Percentiles rank a stretch among this genome's conserved stretches.
Conservation (phyloP, 176 grass and related monocot species). For the Avena eriantha region DNA sequence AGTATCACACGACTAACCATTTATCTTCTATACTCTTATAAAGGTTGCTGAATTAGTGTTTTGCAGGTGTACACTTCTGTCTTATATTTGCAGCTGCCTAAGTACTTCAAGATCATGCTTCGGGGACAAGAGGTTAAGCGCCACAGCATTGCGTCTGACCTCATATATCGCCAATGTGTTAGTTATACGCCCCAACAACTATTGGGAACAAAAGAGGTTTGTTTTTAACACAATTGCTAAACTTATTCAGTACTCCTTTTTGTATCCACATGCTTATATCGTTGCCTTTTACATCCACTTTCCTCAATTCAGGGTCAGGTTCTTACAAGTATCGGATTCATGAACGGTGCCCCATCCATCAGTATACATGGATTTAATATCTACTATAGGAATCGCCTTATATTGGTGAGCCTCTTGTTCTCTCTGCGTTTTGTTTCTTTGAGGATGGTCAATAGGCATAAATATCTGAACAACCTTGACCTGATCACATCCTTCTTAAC, state of each 20-base stretch:
- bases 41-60: constrained; percentile 33
- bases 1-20: constrained; percentile 17
- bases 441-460: background rate
- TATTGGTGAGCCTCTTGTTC: constrained; percentile 49
- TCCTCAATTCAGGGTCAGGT: constrained; percentile 52
- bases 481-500: background rate
- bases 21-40: constrained; percentile 15
- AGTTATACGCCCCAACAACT: constrained; percentile 60
- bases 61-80: constrained; percentile 63
- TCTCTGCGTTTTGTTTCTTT: constrained; percentile 8
- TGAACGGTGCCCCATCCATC: constrained; percentile 53
- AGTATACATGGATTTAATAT: constrained; percentile 71
- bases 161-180: constrained; percentile 58
- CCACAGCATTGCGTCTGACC: constrained; percentile 55
- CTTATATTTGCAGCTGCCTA: constrained; percentile 65
- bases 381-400: constrained; percentile 67
- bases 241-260: constrained; percentile 22
- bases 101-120: constrained; percentile 64
- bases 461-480: background rate
- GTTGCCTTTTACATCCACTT: background rate
- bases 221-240: background rate
- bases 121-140: constrained; percentile 55
- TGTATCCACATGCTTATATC: background rate
- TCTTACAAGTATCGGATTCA: constrained; percentile 62
- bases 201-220: constrained; percentile 52